A percentile compares a stretch with the other conserved stretches of the same genome.
Conservation (phyloP, 2,329 filamentous ascomycete genomes). For the Shiraia bambusicola region DNA sequence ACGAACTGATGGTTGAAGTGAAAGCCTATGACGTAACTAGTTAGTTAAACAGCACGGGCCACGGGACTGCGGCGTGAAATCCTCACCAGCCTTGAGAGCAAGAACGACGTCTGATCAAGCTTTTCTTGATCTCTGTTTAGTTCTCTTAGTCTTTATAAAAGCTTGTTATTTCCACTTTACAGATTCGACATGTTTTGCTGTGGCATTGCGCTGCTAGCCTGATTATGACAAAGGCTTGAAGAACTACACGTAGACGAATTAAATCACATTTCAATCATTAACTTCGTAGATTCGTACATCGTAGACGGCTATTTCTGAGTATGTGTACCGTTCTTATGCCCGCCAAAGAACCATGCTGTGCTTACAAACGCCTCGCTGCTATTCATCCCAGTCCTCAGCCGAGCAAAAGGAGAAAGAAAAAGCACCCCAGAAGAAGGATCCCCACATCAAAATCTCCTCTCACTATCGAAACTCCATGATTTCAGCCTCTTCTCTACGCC, state of each 20-base stretch:
- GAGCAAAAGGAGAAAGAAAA: neutral
- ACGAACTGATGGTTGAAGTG: no score
- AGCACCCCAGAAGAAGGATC: neutral
- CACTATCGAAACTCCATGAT: constrained; percentile 17
- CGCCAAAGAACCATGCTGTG: constrained; percentile 1
- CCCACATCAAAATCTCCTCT: neutral
- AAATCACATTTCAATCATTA: neutral
- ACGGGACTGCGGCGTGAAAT: no score
- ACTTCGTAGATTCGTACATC: constrained; percentile 5
- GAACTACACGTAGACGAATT: no score
- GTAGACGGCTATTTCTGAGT: neutral
- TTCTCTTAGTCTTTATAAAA: no score
- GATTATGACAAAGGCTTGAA: no score
- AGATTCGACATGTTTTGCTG: no score
- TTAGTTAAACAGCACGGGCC: no score
- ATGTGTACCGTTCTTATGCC: neutral
- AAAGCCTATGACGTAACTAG: no score
- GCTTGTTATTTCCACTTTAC: no score
- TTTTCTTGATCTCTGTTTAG: no score
- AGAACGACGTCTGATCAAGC: no score
- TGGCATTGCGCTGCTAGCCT: neutral
- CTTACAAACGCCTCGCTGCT: constrained; percentile 8
- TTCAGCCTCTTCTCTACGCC: constrained; percentile 17
- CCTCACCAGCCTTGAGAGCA: no score
- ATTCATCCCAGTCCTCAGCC: neutral